Conservation (phyloP, 176 grass and related monocot genomes). For the Ensete ventricosum region DNA sequence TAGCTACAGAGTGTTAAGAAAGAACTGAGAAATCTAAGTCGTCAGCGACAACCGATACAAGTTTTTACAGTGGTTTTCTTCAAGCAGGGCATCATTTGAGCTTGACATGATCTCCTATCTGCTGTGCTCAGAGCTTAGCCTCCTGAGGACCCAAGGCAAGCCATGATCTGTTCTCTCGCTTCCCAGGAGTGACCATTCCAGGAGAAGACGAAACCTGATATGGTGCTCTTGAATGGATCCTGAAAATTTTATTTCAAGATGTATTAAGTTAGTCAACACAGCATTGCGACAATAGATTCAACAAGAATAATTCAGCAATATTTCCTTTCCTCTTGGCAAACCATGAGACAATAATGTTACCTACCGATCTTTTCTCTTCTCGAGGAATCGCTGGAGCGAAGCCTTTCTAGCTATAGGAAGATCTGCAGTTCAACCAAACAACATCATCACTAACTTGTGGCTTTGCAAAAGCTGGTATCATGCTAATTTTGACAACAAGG, state of each 20-base stretch:
- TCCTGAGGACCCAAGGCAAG: slow-evolving; percentile 53
- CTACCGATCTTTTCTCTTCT: slow-evolving; percentile 99
- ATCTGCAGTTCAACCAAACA: slow-evolving; percentile 38
- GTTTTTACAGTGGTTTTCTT: no score
- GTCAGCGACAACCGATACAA: neutral
- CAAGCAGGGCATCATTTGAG: no score
- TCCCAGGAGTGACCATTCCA: slow-evolving; percentile 25
- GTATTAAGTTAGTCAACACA: slow-evolving; percentile 8
- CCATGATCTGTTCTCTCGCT: slow-evolving; percentile 72
- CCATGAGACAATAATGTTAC: neutral
- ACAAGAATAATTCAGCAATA: neutral
- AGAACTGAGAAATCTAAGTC: neutral
- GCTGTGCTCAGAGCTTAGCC: slow-evolving; percentile 25
- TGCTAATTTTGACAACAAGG: neutral
- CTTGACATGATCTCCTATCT: slow-evolving; percentile 11
- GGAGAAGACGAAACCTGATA: slow-evolving; percentile 43
- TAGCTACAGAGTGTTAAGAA: neutral
- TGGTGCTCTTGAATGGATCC: slow-evolving; percentile 62
- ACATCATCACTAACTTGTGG: slow-evolving; percentile 7
- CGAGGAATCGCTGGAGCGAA: slow-evolving; percentile 87
- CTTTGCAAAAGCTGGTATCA: neutral
- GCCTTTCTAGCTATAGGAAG: slow-evolving; percentile 86
- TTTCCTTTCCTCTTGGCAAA: neutral
- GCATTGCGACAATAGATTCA: neutral
- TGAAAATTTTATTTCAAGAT: slow-evolving; percentile 15